Base-by-base conservation (phyloP, 495 filamentous ascomycete genomes). In the Aspergillus incahuasiensis region DNA sequence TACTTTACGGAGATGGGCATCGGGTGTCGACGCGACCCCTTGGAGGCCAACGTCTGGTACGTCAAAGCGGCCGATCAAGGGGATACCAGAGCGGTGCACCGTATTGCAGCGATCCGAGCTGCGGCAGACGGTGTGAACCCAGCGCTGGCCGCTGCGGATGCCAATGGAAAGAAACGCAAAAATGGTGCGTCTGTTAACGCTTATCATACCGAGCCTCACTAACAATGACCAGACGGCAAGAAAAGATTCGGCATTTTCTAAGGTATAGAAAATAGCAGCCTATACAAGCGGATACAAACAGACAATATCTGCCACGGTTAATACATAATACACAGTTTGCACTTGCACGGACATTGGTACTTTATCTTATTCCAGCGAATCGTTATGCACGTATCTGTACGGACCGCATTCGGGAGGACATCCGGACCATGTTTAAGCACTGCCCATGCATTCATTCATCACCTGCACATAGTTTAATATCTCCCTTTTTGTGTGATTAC, bases 1-100 rank as follows among this genome's bases (percentile, higher is more conserved):
- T 99, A 96, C 74, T 99, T 99, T 71, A 97, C 90, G 8, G 94
- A 99, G 72, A 95, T 92, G 87, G 94, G 94, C 48, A 96, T 99
- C 57, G 94, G 94, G 20, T 95, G 90, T 68, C 87, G 91, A 5
- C 85, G 91, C 19, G 94, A 99, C 67, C 84, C 91, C 2, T 79
- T 99, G 55, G 90, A 97, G 66, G 92, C 94, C 52, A 97, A 97
- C 62, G 89, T 96, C 7, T 97, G 92, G 95, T 99, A 99, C 65
- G 95, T 97, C 49, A 88, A 88, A 68, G 92, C 94, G 2, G 95
- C 94, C 9, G 94, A 95, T 55, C 85, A 91, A 41, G 94, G 92
- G 41, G 92, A 97, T 59, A 87, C 90, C 62, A 82, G 91, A 18
- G 94, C 94, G 16, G 91, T 87, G 65, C 85, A 90, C 55, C 82